phyloP scores from a whole-genome alignment of 495 filamentous ascomycete species.

The Apodospora peruviana region DNA sequence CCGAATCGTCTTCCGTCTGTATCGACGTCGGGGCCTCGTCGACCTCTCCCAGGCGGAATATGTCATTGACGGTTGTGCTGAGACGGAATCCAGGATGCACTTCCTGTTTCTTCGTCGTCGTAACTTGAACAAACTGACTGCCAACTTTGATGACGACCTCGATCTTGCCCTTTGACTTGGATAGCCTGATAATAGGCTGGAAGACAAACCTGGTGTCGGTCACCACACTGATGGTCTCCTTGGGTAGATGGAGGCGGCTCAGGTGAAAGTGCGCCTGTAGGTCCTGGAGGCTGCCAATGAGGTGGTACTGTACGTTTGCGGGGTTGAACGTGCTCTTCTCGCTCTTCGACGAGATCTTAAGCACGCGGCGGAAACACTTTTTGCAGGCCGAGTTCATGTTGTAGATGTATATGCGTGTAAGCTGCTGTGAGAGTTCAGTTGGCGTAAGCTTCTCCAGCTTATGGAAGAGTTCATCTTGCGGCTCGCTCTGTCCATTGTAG shows the following conservation, averaged over 20 bases:
- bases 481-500: conserved; percentile 55
- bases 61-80: conserved; percentile 59
- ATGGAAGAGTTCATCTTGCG: conserved; percentile 53
- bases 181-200: conserved; percentile 56
- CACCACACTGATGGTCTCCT: conserved; percentile 60
- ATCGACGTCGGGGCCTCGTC: conserved; percentile 59
- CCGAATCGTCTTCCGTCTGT: conserved; percentile 59
- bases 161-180: conserved; percentile 60
- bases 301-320: conserved; percentile 54
- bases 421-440: conserved; percentile 48
- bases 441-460: conserved; percentile 55
- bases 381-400: conserved; percentile 63
- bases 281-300: conserved; percentile 55
- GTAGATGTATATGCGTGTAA: conserved; percentile 56
- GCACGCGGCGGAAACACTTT: conserved; percentile 56
- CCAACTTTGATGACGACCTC: conserved; percentile 61
- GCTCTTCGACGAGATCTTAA: conserved; percentile 50
- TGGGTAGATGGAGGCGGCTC: conserved; percentile 56
- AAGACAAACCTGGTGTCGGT: conserved; percentile 59
- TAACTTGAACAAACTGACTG: conserved; percentile 62
- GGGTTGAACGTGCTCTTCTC: conserved; percentile 52
- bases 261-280: conserved; percentile 60
- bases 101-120: conserved; percentile 60
- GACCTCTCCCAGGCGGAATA: conserved; percentile 58
- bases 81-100: conserved; percentile 52